Base-by-base conservation (phyloP, 2,329 filamentous ascomycete species). In the Drechslerella coelobrocha region DNA sequence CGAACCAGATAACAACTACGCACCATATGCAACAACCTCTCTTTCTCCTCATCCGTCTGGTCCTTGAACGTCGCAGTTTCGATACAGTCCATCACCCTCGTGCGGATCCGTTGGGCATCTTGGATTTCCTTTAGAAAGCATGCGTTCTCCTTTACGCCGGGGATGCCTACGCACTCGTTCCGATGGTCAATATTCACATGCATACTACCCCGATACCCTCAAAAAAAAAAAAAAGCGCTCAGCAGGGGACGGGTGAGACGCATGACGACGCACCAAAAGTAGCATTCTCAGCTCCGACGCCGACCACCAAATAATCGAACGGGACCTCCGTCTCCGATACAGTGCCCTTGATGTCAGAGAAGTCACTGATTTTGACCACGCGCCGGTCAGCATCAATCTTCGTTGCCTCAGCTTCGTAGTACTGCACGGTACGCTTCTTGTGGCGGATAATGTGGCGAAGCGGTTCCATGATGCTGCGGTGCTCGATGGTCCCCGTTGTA, bases 401-500 rank as follows among this genome's bases (percentile, higher is more conserved):
- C 78, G 90, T 96, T 65, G 91, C 92, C 79, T 97, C 93, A 75
- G 94, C 94, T 85, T 99, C 94, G 84, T 96, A 99, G 85, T 89
- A 99, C 81, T 92, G 94, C 79, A 96, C 94, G 52, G 88, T 85
- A 73, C 91, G 89, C 82, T 91, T 92, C 86, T 97, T 97, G 83
- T 94, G 90, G 78, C 92, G 90, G 76, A 96, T 85, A 80, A 99
- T 96, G 79, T 94, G 91, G 78, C 94, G 91, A 77, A 99, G 89
- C 63, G 94, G 94, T 83, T 99, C 94, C 94, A 99, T 99, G 81
- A 99, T 99, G 78, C 92, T 97, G 79, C 94, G 91, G 83, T 97
- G 94, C 84, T 99, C 94, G 80, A 99, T 94, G 76, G 91, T 89
- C 77, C 94, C 94, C 75, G 93, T 97, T 56, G 94, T 97, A 82